Evolutionary conservation across 2,329 filamentous ascomycete genomes (phyloP), one percentile per base, ranked within the genome.

Genomic region (Claviceps africana): DNA sequence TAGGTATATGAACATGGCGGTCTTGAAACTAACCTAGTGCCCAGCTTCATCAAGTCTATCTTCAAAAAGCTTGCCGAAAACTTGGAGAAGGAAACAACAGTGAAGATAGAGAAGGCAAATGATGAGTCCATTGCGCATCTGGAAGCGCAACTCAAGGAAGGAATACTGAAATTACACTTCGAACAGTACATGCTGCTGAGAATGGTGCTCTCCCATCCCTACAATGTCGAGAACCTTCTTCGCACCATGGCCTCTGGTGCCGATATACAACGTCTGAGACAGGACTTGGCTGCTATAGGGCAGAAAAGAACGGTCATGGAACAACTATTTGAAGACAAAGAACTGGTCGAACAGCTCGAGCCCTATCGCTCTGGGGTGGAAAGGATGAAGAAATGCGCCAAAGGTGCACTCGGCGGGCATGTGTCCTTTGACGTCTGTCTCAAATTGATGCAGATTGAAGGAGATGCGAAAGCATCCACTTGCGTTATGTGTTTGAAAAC

Each of bases 161-260:
- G 2, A 40, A 10, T 48, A 6, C 3, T 10, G 22, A 21, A 21
- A n/a, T 19, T 21, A 6, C 28, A 13, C 15, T 8, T n/a, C 10
- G 19, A 21, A 10, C 7, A 31, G 44, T 28, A 30, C 21, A 35
- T 15, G n/a, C 40, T 35, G 5, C 30, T 51, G 7, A 45, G 42
- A 33, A 52, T 51, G 50, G 33, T 31, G 19, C 31, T 51, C 5
- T 67, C 65, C 0, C 66, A 68, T 22, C 40, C 58, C 0, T 65
- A 65, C 47, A 59, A 56, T 11, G 53, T 67, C 0, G 65, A 68
- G 15, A 55, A n/a, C 1, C 49, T 62, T n/a, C 51, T 66, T 10
- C 55, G 55, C 44, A 9, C 47, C 5, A 5, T 11, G 0, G 10
- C 55, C 2, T 13, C 48, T 0, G 13, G 30, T 0, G n/a, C 37